Percentiles rank a stretch among this genome's conserved stretches.
Evolutionary conservation across 2,329 filamentous ascomycete species (phyloP).

Genomic region (Talaromyces sp.): DNA sequence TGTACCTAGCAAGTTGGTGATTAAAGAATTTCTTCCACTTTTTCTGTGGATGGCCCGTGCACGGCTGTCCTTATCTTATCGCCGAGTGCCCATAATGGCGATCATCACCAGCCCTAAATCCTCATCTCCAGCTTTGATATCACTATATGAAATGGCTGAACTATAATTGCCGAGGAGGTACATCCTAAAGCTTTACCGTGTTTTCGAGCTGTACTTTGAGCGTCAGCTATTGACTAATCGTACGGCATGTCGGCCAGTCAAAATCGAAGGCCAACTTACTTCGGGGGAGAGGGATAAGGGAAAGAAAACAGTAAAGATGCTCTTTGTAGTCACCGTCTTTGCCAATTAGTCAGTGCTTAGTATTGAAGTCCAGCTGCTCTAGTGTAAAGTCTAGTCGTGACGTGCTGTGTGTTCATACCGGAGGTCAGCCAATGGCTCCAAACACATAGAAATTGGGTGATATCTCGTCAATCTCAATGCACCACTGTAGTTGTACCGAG

Average conservation of each 20-base stretch:
- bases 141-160: background rate
- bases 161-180: background rate
- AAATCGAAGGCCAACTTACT: background rate
- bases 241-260: background rate
- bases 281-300: background rate
- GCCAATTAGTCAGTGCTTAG: background rate
- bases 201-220: no score
- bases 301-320: background rate
- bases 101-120: slow-evolving; percentile 11
- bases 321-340: background rate
- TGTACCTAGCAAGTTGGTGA: background rate
- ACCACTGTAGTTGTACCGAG: background rate
- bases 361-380: background rate
- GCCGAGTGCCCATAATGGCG: slow-evolving; percentile 5
- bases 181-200: background rate
- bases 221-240: background rate
- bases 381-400: background rate
- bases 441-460: background rate
- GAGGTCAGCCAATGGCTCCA: background rate
- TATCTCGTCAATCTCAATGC: background rate
- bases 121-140: background rate
- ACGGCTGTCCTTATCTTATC: slow-evolving; percentile 36
- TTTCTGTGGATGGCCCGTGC: slow-evolving; percentile 33
- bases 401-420: background rate
- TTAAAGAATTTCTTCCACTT: slow-evolving; percentile 5